Evolutionary conservation across 2,329 filamentous ascomycete species (phyloP), one percentile per base, ranked within the genome.

Genomic region (Ophiostoma novo-ulmi): DNA sequence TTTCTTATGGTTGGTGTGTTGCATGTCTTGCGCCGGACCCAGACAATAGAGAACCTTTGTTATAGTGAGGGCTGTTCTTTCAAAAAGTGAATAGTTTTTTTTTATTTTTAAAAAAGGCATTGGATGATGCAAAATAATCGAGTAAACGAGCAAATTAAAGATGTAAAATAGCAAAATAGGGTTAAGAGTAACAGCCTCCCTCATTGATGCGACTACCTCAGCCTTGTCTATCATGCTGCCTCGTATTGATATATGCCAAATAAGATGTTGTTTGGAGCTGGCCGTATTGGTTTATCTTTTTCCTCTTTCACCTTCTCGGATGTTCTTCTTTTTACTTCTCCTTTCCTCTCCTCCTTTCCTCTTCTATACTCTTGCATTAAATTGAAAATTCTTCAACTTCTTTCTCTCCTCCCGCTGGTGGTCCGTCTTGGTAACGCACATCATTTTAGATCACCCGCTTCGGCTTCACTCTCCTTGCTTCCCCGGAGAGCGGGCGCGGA

Each of bases 401-500:
- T 36, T 36, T 58, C 22, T 58, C 26, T 68, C 20, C 31, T 68
- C 26, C 14, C 48, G 41, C 26, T 17, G 39, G 22, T 66, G 64
- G 22, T 48, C 65, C 38, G 65, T 48, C 65, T 67, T 67, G 65
- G 65, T 67, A 68, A 78, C 78, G 79, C 78, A 78, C 77, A 80
- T 80, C 78, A 80, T 79, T 76, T 75, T 75, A 78, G 77, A 78
- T 77, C 76, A 77, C 74, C 77, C 75, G 75, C 75, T 71, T 77
- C 80, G 80, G 80, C 78, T 79, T 73, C 80, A 78, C 78, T 20
- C 63, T 44, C 38, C 65, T 52, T 70, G 52, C 69, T 80, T 81
- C 80, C 80, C 77, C 80, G 80, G 75, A 74, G 55, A 58, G 20
- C 14, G 35, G 26, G 31, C 69, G 67, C 36, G n/a, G 64, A 14